Base-by-base conservation (phyloP, 208 protist species). In the Crithidia acanthocephali region DNA sequence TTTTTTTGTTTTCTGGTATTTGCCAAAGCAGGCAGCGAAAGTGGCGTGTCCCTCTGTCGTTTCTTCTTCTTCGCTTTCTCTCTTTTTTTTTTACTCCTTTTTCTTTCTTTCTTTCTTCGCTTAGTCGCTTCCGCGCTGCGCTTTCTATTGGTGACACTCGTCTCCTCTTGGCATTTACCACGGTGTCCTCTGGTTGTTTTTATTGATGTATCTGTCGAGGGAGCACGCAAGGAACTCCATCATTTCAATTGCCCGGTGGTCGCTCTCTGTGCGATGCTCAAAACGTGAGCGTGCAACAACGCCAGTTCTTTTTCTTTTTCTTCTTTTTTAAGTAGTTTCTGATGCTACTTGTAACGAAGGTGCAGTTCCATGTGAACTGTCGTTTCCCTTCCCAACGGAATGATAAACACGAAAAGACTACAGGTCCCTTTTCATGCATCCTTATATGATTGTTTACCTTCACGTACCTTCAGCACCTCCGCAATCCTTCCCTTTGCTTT, bases 321-420 rank as follows among this genome's bases (percentile, higher is more conserved):
- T 15, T 53, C 37, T 40, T 37, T 47, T 35, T 28, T 56, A 11
- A 6, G 30, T 45, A 37, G 32, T 37, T n/a, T n/a, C n/a, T n/a
- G n/a, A n/a, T n/a, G n/a, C 37, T 42, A 42, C 30, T 33, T 50
- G 33, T 47, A 50, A 50, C 27, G 59, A 6, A 25, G 28, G 59
- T 28, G 59, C n/a, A 15, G 28, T 56, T 66, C 61, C 61, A 66
- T 56, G 61, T 40, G 61, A 56, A 44, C 20, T 30, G 16, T 60
- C 52, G 35, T 9, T 23, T 51, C 23, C 18, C 32, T 51, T 48
- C 2, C 55, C 22, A 8, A 55, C 33, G 33, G 44, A 32, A 58
- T 28, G 15, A 40, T 59, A 69, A 69, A 2, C 5, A 6, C 16
- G 37, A 47, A 48, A 50, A 40, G 33, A 37, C 37, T 50, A 59